Evolutionary conservation across 305 asterid species (phyloP).

Genomic region (Fraxinus paxiana): DNA sequence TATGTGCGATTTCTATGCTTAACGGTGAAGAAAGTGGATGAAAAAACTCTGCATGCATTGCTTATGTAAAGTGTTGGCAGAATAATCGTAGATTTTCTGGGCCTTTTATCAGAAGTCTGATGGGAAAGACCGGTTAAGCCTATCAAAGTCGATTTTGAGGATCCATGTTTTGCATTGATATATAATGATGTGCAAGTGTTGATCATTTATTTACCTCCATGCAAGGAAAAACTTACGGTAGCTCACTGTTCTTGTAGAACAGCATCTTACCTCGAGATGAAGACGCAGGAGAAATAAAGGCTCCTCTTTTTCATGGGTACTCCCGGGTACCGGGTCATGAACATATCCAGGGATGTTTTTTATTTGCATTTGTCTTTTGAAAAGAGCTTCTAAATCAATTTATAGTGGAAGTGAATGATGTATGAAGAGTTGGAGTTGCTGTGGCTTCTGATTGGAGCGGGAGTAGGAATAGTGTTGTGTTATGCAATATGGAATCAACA

Average conservation of each 20-base stretch:
- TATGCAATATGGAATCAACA: background rate
- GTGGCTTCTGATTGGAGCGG: background rate
- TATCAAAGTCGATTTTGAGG: background rate
- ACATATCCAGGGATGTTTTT: background rate
- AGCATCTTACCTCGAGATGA: background rate
- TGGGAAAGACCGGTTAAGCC: background rate
- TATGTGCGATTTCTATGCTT: background rate
- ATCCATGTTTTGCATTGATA: background rate
- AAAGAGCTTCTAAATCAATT: background rate
- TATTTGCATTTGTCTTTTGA: background rate
- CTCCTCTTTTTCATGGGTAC: background rate
- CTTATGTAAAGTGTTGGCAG: background rate
- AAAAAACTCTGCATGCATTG: background rate
- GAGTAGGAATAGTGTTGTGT: background rate
- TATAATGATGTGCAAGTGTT: background rate
- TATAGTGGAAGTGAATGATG: background rate
- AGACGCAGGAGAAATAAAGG: background rate
- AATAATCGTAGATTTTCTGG: background rate
- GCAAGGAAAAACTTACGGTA: background rate
- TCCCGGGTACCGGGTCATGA: background rate
- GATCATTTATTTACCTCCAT: background rate
- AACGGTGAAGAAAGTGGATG: background rate
- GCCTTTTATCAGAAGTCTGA: background rate
- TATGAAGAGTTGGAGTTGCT: background rate
- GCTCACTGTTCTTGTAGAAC: background rate